Conservation (phyloP, 192 early-diverging fungal genomes). For the Backusella mclennaniae region DNA sequence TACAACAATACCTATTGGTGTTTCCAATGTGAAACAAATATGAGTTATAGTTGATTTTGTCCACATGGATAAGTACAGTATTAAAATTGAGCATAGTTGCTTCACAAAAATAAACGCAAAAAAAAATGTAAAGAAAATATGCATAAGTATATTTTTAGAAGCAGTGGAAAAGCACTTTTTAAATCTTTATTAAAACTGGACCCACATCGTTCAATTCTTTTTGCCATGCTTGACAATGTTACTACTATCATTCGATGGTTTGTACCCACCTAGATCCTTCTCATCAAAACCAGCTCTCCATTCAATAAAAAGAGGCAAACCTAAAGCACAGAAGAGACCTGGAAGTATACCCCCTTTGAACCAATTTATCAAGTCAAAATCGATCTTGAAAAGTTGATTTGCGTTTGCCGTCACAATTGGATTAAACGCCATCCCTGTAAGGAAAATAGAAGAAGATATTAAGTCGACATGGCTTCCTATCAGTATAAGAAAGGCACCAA, state of each 20-base stretch:
- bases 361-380: constrained; percentile 68
- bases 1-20: constrained; percentile 53
- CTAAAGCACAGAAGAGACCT: constrained; percentile 20
- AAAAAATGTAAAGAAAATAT: not conserved
- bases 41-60: constrained; percentile 52
- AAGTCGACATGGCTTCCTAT: constrained; percentile 67
- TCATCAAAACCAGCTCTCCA: not conserved
- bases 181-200: constrained; percentile 12
- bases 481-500: constrained; percentile 60
- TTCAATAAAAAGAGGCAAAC: constrained; percentile 20
- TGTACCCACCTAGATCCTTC: not conserved
- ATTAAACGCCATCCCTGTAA: constrained; percentile 61
- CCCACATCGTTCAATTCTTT: constrained; percentile 8
- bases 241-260: not conserved
- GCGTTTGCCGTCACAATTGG: constrained; percentile 57
- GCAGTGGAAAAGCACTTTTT: not conserved
- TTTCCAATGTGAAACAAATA: constrained; percentile 66
- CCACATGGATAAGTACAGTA: constrained; percentile 59
- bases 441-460: constrained; percentile 62
- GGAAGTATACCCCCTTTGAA: constrained; percentile 52
- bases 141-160: not conserved
- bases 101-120: not conserved
- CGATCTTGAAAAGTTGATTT: constrained; percentile 54
- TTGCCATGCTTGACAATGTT: constrained; percentile 8
- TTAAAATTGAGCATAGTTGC: constrained; percentile 49